Percentiles rank a stretch among this genome's conserved stretches.
Evolutionary conservation across 257 asterid genomes (phyloP).

Genomic region (Fraxinus cuspidata): DNA sequence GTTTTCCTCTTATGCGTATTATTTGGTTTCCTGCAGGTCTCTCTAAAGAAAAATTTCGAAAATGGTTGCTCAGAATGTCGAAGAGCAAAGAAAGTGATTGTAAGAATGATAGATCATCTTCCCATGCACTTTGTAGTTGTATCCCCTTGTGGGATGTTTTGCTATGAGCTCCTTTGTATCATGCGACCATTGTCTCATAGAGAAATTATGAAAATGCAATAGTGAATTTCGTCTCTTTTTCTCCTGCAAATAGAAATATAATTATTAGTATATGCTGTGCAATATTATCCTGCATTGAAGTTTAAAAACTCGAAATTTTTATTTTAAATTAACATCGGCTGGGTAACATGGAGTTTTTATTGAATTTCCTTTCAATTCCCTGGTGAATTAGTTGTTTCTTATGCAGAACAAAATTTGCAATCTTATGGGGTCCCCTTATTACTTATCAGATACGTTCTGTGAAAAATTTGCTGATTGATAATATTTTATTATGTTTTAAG

Average conservation of each 20-base stretch:
- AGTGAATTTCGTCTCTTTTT: slow-evolving; percentile 4
- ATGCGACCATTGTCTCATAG: slow-evolving; percentile 43
- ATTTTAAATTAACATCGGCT: neutral
- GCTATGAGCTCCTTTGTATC: slow-evolving; percentile 48
- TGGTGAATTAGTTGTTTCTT: neutral
- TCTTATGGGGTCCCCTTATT: neutral
- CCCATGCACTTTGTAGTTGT: slow-evolving; percentile 24
- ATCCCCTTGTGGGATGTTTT: slow-evolving; percentile 36
- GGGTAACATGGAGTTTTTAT: neutral
- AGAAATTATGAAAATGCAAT: slow-evolving; percentile 36
- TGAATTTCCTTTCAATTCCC: neutral
- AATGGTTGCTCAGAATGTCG: slow-evolving; percentile 19
- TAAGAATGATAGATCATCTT: slow-evolving; percentile 47
- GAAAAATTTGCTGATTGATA: neutral
- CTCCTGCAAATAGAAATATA: slow-evolving; percentile 37
- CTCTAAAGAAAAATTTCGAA: slow-evolving; percentile 18
- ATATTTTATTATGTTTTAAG: neutral
- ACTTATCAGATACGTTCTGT: neutral
- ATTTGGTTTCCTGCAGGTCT: slow-evolving; percentile 35
- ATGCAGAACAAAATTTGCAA: neutral
- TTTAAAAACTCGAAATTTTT: neutral
- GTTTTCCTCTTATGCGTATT: neutral
- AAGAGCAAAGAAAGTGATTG: slow-evolving; percentile 30
- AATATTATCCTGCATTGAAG: neutral
- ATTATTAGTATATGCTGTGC: slow-evolving; percentile 25